Evolutionary conservation across 2,329 filamentous ascomycete genomes (phyloP).

Genomic region (Aspergillus brunneoviolaceus): DNA sequence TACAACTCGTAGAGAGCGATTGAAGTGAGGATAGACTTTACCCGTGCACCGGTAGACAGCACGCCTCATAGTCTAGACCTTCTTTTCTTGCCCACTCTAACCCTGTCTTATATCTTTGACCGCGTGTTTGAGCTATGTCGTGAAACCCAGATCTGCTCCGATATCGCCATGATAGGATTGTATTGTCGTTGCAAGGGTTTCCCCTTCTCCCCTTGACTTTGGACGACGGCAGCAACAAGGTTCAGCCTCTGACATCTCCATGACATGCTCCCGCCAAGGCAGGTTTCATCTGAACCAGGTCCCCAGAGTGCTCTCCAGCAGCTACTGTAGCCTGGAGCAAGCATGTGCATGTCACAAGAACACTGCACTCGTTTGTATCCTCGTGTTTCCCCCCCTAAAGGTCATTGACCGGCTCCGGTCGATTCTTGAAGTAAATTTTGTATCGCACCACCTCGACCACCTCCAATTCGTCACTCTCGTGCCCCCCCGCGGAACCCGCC

Average conservation of each 20-base stretch:
- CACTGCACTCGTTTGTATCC: not conserved
- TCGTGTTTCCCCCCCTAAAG: conserved; percentile 10
- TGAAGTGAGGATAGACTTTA: not conserved
- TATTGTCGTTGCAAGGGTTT: too few relatives aligned
- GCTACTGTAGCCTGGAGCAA: too few relatives aligned
- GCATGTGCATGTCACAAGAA: not conserved
- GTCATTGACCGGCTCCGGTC: conserved; percentile 78
- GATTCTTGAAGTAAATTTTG: conserved; percentile 78
- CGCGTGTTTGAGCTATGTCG: not conserved
- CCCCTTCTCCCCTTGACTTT: not conserved
- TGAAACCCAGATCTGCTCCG: not conserved
- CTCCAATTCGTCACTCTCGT: conserved; percentile 57
- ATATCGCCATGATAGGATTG: too few relatives aligned
- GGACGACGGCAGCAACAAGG: not conserved
- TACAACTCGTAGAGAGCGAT: not conserved
- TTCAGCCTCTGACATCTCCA: not conserved
- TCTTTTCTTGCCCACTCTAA: not conserved
- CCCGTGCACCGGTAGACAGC: not conserved
- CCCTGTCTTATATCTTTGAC: not conserved
- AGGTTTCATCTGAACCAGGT: not conserved
- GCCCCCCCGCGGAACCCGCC: conserved; percentile 17
- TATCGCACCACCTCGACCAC: conserved; percentile 83
- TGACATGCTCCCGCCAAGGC: not conserved
- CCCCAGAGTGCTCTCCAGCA: not conserved
- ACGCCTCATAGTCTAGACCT: not conserved